Base-by-base conservation (phyloP, 164 flowering plant species). In the Protea cynaroides region DNA sequence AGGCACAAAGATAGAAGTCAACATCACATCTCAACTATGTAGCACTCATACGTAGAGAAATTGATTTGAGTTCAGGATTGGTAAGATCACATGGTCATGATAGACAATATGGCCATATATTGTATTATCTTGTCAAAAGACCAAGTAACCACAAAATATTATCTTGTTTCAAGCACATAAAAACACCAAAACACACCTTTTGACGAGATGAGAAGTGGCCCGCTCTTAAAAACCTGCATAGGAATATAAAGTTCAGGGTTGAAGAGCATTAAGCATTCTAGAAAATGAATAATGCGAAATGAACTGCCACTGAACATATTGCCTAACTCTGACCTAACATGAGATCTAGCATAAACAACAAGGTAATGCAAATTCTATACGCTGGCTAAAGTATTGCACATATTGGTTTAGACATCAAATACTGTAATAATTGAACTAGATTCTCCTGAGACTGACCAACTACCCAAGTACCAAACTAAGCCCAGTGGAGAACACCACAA, bases 141-240 rank as follows among this genome's bases (percentile, higher is more conserved):
- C 34, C 34, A 29, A 29, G 34, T 29, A 29, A 29, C 34, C 34
- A 29, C 34, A 29, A 29, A 29, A 5, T 29, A 29, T 29, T 29
- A 29, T 29, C 34, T 29, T 29, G 34, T 29, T 29, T 5, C 34
- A 29, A 29, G 34, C 2, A 29, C 2, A 29, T 29, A 2, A 29
- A 29, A 23, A n/a, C n/a, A n/a, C n/a, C n/a, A n/a, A 9, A 23
- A 4, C 37, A 25, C 0, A 56, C 58, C 58, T 56, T 25, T 56
- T 11, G 58, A 25, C 22, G 58, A 56, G 12, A 56, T 11, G n/a
- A 24, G 15, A 56, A 56, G 58, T 56, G 58, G 58, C 15, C 58
- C 58, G 25, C 38, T 56, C 58, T 56, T 56, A 24, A 56, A 56
- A 56, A 56, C 58, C 58, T 56, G 58, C n/a, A 56, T 23, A 56